A percentile compares a stretch with the other conserved stretches of the same genome.
Conservation (phyloP, 2,329 filamentous ascomycete species). For the Arthroderma uncinatum region DNA sequence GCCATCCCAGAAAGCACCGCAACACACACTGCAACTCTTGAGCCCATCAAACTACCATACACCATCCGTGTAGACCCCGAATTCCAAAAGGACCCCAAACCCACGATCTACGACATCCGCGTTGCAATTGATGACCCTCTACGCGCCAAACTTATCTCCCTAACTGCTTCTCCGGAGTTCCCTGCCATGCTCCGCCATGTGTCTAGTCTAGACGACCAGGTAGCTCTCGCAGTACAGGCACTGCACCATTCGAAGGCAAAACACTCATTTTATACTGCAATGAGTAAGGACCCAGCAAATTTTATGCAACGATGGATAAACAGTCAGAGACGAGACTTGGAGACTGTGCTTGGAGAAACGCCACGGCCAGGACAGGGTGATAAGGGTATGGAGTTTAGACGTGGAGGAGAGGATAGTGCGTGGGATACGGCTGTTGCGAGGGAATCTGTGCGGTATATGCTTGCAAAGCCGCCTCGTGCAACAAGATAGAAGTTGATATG, state of each 20-base stretch:
- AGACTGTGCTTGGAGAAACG: conserved; percentile 75
- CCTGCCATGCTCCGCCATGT: conserved; percentile 65
- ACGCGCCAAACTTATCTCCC: conserved; percentile 51
- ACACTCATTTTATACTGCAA: conserved; percentile 70
- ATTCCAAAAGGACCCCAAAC: conserved; percentile 61
- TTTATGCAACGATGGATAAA: conserved; percentile 84
- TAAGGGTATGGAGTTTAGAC: conserved; percentile 37
- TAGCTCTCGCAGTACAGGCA: conserved; percentile 72
- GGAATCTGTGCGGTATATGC: conserved; percentile 52
- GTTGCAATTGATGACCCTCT: conserved; percentile 77
- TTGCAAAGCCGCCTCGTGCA: conserved; percentile 36
- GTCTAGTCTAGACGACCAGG: conserved; percentile 66
- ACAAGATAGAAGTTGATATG: not conserved
- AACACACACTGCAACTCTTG: conserved; percentile 64
- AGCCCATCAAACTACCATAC: conserved; percentile 74
- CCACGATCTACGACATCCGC: conserved; percentile 82
- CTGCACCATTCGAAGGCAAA: conserved; percentile 78
- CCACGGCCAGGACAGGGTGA: conserved; percentile 45
- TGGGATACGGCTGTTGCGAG: conserved; percentile 53
- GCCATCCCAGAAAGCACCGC: conserved; percentile 70
- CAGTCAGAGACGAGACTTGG: conserved; percentile 81
- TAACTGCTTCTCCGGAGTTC: conserved; percentile 60
- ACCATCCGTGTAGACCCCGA: conserved; percentile 86
- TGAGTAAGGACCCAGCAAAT: conserved; percentile 68
- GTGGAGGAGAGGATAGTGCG: conserved; percentile 46